Evolutionary conservation across 805 yeast genomes (phyloP), one percentile per base, ranked within the genome.

Genomic region (Diddensiella transvaalensis): DNA sequence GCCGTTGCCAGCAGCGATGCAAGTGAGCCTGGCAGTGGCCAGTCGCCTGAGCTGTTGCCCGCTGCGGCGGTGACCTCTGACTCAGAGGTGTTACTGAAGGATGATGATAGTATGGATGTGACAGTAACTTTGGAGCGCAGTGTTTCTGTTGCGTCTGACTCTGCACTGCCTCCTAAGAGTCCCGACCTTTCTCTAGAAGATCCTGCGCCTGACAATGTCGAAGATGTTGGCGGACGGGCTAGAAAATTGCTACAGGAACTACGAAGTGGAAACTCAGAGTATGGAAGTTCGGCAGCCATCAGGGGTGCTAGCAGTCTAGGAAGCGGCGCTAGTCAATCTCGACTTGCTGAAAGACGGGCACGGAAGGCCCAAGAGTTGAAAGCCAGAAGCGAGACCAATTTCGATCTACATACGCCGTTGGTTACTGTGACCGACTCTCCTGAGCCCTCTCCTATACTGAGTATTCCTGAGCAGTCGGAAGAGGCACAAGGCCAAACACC

Each of bases 191-290:
- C 11, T 8, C 11, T 13, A 26, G 8, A 8, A 13, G 32, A 8
- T 8, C 21, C 3, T 23, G 50, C 3, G 8, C 11, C 8, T 13
- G 61, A 53, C n/a, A 63, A 54, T 50, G 64, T 63, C 3, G 71
- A 60, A 19, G 82, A 77, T 50, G 74, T 79, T 15, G 79, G 79
- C 1, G 68, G 70, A 1, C 72, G 89, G 52, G 93, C 91, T 0
- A 73, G 85, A 61, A 75, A 71, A 44, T 71, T 85, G 49, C 68
- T 85, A 17, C 76, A 75, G 58, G 89, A 82, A 57, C 66, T 85
- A 19, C 70, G 90, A 58, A 72, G 73, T 4, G 62, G 65, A 10
- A 43, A n/a, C 30, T 23, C 49, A 13, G 54, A 48, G 43, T 40
- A 38, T 22, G 49, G 50, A 19, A 46, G 29, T 30, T n/a, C 38